phyloP scores from a whole-genome alignment of 164 flowering plant species.

The Dillenia suffruticosa region DNA sequence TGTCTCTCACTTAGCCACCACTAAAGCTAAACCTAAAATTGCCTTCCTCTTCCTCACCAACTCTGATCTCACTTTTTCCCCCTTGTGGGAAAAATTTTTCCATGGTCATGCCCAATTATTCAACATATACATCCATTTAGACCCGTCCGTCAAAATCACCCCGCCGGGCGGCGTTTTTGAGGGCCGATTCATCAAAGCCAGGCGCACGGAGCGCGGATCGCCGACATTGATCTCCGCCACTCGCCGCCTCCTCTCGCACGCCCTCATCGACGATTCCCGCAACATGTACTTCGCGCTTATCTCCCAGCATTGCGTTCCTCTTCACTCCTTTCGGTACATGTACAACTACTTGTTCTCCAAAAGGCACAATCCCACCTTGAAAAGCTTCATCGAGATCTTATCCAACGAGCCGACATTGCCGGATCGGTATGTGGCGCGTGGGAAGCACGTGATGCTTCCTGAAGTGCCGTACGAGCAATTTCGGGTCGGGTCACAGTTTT shows the following conservation, averaged over 20 bases:
- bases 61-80: conserved; percentile 66
- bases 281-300: conserved; percentile 74
- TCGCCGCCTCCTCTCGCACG: conserved; percentile 80
- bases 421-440: conserved; percentile 55
- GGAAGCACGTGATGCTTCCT: conserved; percentile 67
- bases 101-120: conserved; percentile 21
- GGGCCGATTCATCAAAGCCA: conserved; percentile 47
- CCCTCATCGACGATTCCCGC: conserved; percentile 70
- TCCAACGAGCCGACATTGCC: conserved; percentile 28
- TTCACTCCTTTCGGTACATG: conserved; percentile 65
- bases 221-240: conserved; percentile 84
- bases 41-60: conserved; percentile 90
- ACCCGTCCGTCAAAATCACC: conserved; percentile 45
- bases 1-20: conserved; percentile 27
- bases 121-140: conserved; percentile 89
- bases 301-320: conserved; percentile 86
- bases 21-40: conserved; percentile 50
- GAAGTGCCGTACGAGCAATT: conserved; percentile 65
- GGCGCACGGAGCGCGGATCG: conserved; percentile 72
- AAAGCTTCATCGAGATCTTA: conserved; percentile 72
- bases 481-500: conserved; percentile 88
- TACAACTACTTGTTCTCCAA: conserved; percentile 47
- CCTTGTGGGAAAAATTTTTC: conserved; percentile 84
- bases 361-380: no score
- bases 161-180: conserved; percentile 44